A percentile compares a stretch with the other conserved stretches of the same genome.
phyloP scores from a whole-genome alignment of 345 rosid genomes.

The Camelina laxa region DNA sequence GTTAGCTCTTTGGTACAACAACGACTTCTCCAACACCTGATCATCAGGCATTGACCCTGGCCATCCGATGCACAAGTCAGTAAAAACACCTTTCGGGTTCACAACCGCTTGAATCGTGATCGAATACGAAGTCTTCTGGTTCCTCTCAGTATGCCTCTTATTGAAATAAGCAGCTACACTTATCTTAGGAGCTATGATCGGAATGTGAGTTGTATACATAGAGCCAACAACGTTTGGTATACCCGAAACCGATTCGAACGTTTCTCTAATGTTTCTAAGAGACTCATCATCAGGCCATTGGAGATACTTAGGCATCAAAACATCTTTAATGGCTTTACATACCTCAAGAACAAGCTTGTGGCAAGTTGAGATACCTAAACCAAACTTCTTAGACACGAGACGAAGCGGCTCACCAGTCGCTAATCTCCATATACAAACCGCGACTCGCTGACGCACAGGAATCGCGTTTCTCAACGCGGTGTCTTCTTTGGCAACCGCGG shows the following conservation, averaged over 20 bases:
- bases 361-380: constrained; percentile 82
- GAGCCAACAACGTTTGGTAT: constrained; percentile 76
- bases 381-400: constrained; percentile 74
- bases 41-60: constrained; percentile 89
- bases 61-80: constrained; percentile 90
- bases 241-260: constrained; percentile 59
- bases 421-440: constrained; percentile 90
- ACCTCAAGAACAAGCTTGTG: constrained; percentile 82
- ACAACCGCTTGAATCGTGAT: constrained; percentile 81
- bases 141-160: constrained; percentile 78
- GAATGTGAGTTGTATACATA: constrained; percentile 84
- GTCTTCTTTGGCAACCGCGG: constrained; percentile 86
- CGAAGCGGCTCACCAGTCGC: constrained; percentile 82
- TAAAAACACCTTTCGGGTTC: constrained; percentile 67
- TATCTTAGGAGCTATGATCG: constrained; percentile 79
- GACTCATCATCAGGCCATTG: constrained; percentile 82
- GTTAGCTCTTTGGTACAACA: constrained; percentile 68
- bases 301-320: constrained; percentile 74
- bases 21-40: constrained; percentile 77
- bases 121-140: constrained; percentile 74
- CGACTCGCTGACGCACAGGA: constrained; percentile 91
- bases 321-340: constrained; percentile 71
- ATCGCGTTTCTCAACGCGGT: constrained; percentile 84
- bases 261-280: constrained; percentile 49
- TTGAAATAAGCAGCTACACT: constrained; percentile 81